Percentiles rank a stretch among this genome's conserved stretches.
Evolutionary conservation across 2,329 filamentous ascomycete species (phyloP).

Genomic region (Aureobasidium sp.): DNA sequence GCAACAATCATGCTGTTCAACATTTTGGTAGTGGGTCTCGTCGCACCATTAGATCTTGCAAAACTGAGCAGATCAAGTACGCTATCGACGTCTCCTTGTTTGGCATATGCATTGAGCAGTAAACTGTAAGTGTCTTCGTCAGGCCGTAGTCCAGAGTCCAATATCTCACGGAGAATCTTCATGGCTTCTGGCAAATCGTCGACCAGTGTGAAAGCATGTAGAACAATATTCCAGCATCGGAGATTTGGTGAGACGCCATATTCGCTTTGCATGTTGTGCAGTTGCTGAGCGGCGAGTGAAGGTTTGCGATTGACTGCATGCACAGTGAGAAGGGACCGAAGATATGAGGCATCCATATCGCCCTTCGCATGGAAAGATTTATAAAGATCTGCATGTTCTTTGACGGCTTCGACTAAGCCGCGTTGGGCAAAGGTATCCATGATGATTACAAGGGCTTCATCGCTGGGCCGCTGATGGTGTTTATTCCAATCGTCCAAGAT

Average conservation of each 20-base stretch:
- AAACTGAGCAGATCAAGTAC: slow-evolving; percentile 56
- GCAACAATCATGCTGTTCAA: slow-evolving; percentile 58
- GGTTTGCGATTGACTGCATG: slow-evolving; percentile 62
- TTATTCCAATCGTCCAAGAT: slow-evolving; percentile 12
- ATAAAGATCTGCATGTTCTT: slow-evolving; percentile 18
- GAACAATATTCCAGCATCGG: slow-evolving; percentile 64
- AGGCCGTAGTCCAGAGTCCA: slow-evolving; percentile 41
- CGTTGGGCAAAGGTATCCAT: slow-evolving; percentile 23
- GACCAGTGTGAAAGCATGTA: slow-evolving; percentile 60
- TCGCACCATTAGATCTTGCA: slow-evolving; percentile 46
- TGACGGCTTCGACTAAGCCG: slow-evolving; percentile 26
- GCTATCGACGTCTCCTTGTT: slow-evolving; percentile 62
- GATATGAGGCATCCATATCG: not conserved
- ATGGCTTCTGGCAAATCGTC: slow-evolving; percentile 60
- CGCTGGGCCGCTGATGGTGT: slow-evolving; percentile 20
- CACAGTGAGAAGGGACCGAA: slow-evolving; percentile 54
- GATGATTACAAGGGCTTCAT: slow-evolving; percentile 14
- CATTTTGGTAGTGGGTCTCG: slow-evolving; percentile 46
- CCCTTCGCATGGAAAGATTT: not conserved
- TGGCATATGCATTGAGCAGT: slow-evolving; percentile 63
- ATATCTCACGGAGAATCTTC: slow-evolving; percentile 53
- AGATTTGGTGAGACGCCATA: slow-evolving; percentile 50
- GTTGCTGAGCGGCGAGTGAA: slow-evolving; percentile 46
- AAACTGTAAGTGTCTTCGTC: slow-evolving; percentile 60
- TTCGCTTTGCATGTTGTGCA: slow-evolving; percentile 50